Evolutionary conservation across 345 rosid genomes (phyloP).

Genomic region (Fremontodendron californicum): DNA sequence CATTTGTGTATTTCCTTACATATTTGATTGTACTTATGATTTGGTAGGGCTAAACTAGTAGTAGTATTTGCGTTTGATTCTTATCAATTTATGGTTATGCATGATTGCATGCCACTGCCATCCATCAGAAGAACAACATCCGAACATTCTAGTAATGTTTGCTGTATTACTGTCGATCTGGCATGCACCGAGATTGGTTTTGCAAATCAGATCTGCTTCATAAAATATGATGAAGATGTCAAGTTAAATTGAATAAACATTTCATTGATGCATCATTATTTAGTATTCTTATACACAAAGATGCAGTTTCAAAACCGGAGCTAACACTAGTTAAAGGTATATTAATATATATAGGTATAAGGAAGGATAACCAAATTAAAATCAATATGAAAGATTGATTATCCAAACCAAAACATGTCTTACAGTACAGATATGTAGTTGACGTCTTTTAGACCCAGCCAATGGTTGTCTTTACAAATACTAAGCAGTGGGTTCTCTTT

Average conservation of each 20-base stretch:
- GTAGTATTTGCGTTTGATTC: not conserved
- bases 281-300: not conserved
- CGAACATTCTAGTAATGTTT: not conserved
- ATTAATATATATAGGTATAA: too few species aligned
- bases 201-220: not conserved
- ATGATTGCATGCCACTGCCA: not conserved
- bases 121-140: not conserved
- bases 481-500: too few species aligned
- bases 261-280: not conserved
- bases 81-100: not conserved
- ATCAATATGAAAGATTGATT: too few species aligned
- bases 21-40: not conserved
- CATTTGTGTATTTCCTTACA: not conserved
- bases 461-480: too few species aligned
- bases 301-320: not conserved
- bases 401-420: too few species aligned
- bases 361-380: too few species aligned
- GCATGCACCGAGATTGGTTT: not conserved
- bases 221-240: not conserved
- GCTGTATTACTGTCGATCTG: not conserved
- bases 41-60: not conserved
- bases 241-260: not conserved
- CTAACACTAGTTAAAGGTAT: too few species aligned
- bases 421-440: too few species aligned
- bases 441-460: too few species aligned